phyloP scores from a whole-genome alignment of 306 rosid genomes.

The Fragaria vesca region DNA sequence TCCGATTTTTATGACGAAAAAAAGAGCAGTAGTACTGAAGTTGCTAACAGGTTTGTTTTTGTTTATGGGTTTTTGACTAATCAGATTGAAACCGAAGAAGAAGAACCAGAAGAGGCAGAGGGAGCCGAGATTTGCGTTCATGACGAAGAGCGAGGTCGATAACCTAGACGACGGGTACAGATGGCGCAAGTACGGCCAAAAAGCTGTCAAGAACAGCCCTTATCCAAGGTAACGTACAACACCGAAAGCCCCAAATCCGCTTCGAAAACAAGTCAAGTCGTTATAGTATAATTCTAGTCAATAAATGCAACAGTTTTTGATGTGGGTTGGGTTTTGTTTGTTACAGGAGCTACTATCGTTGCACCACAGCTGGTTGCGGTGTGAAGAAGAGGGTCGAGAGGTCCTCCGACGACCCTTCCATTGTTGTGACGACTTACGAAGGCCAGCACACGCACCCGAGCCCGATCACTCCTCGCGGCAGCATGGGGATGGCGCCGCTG shows the following conservation, averaged over 20 bases:
- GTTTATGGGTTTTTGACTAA: conserved; percentile 20
- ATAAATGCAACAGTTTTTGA: conserved; percentile 5
- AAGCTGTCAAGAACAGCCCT: conserved; percentile 95
- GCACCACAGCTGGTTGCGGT: conserved; percentile 69
- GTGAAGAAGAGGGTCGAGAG: conserved; percentile 96
- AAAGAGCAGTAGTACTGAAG: not conserved
- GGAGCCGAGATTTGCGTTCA: conserved; percentile 78
- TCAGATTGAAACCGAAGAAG: conserved; percentile 70
- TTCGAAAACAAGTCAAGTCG: too few species aligned
- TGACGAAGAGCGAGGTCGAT: conserved; percentile 87
- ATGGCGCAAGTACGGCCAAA: conserved; percentile 98
- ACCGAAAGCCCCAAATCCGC: not conserved
- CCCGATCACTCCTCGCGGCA: conserved; percentile 53
- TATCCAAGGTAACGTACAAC: conserved; percentile 64
- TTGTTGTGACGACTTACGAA: conserved; percentile 85
- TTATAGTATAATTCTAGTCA: not conserved
- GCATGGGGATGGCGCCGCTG: conserved; percentile 35
- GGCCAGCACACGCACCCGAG: conserved; percentile 79
- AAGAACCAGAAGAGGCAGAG: conserved; percentile 68
- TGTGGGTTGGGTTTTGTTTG: not conserved
- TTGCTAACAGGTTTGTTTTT: conserved; percentile 1
- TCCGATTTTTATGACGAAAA: not conserved
- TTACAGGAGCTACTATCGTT: conserved; percentile 87
- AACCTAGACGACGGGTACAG: conserved; percentile 83
- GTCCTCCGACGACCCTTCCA: conserved; percentile 53